These are phyloP conservation scores for Alternaria sp. DNA, from an alignment of 2,329 filamentous ascomycete species.

Conservation along the genomic window DNA sequence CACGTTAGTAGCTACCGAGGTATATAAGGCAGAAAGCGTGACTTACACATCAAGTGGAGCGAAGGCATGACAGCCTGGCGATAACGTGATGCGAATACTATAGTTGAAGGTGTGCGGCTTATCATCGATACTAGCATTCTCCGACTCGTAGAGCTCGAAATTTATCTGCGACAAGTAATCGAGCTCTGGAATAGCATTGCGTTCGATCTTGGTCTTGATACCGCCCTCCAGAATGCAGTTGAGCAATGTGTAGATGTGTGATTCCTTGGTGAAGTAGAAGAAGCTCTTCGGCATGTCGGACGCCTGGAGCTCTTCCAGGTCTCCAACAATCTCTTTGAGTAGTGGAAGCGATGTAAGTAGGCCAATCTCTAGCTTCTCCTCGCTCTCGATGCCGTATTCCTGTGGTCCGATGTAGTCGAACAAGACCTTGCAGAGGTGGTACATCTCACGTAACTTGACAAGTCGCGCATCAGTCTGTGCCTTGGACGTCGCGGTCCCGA, in stretches of 20 bases:
- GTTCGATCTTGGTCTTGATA: slow-evolving; percentile 94
- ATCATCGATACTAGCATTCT: slow-evolving; percentile 68
- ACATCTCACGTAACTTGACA: slow-evolving; percentile 89
- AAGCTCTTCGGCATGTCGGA: slow-evolving; percentile 94
- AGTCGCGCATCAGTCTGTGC: slow-evolving; percentile 85
- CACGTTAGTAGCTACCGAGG: slow-evolving; percentile 13
- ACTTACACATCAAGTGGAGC: slow-evolving; percentile 85
- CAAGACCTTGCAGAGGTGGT: slow-evolving; percentile 90
- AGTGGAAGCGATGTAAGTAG: slow-evolving; percentile 91
- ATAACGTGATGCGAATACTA: slow-evolving; percentile 95
- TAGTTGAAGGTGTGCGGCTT: slow-evolving; percentile 85
- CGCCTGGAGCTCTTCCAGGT: slow-evolving; percentile 96
- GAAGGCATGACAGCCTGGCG: slow-evolving; percentile 94
- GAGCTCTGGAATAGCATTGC: slow-evolving; percentile 93
- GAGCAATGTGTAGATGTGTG: slow-evolving; percentile 95
- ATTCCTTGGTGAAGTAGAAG: slow-evolving; percentile 99
- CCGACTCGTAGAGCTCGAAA: slow-evolving; percentile 96
- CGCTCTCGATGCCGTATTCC: slow-evolving; percentile 95
- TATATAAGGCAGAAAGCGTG: background rate
- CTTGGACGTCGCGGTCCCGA: slow-evolving; percentile 66
- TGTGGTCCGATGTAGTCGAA: slow-evolving; percentile 99
- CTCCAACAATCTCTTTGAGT: slow-evolving; percentile 94
- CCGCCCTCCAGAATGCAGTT: slow-evolving; percentile 98
- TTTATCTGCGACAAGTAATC: slow-evolving; percentile 98
- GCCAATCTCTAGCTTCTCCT: slow-evolving; percentile 98